Evolutionary conservation across 345 rosid genomes (phyloP), one percentile per base, ranked within the genome.

Genomic region (Garcia nutans): DNA sequence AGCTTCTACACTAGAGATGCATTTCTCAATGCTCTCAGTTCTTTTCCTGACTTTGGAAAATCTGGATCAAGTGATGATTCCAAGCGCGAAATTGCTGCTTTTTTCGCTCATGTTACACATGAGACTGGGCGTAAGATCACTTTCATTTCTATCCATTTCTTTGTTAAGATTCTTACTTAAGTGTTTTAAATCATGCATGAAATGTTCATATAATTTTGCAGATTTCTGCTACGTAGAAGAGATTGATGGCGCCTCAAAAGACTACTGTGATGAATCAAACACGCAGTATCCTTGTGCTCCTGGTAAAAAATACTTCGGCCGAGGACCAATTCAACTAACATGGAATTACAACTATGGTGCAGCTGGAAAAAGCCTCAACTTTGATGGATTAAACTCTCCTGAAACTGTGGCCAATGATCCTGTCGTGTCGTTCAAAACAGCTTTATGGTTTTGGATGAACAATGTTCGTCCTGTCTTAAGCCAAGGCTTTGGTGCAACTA

Each of bases 21-120:
- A 17, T 85, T 88, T 65, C 74, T 87, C 0, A 76, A 57, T 23
- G 88, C 86, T 13, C 59, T 67, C 0, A 65, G 58, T 55, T 55
- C 74, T 1, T 88, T 65, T 6, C 49, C 84, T 31, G 59, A 72
- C 2, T 88, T 88, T 10, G 89, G 85, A 3, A 81, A 73, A 7
- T 42, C 74, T 3, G 88, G 86, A 2, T 66, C 87, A 0, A 60
- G 17, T 7, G 85, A 78, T n/a, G 80, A 72, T 67, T 86, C 91
- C 7, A 86, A 75, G 74, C 81, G 89, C 13, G 91, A 88, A 77
- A 80, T 86, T 4, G 88, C 88, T 0, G 88, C 88, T 0, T 82
- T 83, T 68, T 88, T 88, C 9, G 91, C 86, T 33, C 88, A 86
- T 24, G 81, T 86, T 41, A 82, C 88, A 0, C 89, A 86, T 62